These are phyloP conservation scores for Isatis tinctoria DNA, from an alignment of 345 rosid genomes.

Conservation along the genomic window DNA sequence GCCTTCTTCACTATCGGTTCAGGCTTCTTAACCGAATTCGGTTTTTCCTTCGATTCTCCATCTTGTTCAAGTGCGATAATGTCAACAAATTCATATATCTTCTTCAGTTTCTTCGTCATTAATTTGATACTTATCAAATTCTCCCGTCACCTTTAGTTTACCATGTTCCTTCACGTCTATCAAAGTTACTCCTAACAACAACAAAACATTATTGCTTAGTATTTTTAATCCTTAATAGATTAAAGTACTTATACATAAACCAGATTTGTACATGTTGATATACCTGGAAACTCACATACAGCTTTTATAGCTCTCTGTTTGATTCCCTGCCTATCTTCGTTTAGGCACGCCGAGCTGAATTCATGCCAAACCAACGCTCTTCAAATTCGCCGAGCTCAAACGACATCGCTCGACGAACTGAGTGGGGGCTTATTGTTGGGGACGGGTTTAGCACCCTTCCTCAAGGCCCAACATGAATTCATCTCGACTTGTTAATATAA, in stretches of 20 bases:
- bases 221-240: too few species aligned
- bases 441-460: too few species aligned
- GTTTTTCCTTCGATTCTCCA: not conserved
- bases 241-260: not conserved
- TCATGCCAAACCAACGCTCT: too few species aligned
- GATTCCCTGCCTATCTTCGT: too few species aligned
- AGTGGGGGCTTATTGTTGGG: too few species aligned
- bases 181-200: not conserved
- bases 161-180: conserved; percentile 13
- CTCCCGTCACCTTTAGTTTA: conserved; percentile 2
- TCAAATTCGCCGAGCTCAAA: too few species aligned
- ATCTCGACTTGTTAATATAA: too few species aligned
- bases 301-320: conserved; percentile 8
- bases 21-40: not conserved
- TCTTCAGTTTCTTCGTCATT: not conserved
- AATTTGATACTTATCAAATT: not conserved
- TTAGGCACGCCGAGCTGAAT: too few species aligned
- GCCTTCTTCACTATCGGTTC: too few species aligned
- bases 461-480: too few species aligned
- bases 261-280: not conserved
- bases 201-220: not conserved
- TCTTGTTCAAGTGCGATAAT: not conserved
- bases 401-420: too few species aligned
- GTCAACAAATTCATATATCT: not conserved
- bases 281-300: conserved; percentile 8